Evolutionary conservation across 768 basidiomycete species (phyloP), one percentile per base, ranked within the genome.

Genomic region (Pleurotus salmoneostramineus): DNA sequence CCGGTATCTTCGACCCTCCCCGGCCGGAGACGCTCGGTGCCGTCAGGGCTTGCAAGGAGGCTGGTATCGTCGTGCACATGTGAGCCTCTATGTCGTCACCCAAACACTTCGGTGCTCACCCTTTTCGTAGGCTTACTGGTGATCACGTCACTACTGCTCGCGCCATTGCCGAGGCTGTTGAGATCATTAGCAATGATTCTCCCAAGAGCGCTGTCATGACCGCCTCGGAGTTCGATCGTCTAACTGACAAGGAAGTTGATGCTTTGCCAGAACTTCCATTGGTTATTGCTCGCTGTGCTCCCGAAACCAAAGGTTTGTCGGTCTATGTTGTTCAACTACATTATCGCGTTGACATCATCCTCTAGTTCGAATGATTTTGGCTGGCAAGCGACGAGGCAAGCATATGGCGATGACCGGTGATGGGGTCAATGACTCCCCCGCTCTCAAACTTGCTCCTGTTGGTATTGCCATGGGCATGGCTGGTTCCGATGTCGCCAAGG

Each of bases 341-440:
- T 32, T 3, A 48, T 17, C 40, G 6, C 40, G 48, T 58, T 4
- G 57, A 40, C 31, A 43, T 21, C 36, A 17, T 36, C 11, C 4
- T 43, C 32, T 40, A 70, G 77, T 79, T 4, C 72, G 75, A 17
- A 83, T 81, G 82, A 82, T 84, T 46, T 78, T 83, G 56, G 83
- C 83, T 11, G 77, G 83, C 5, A 82, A 83, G 62, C 74, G 83
- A 34, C 72, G 83, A 35, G 77, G 76, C 52, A 76, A 78, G 48
- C 77, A 76, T 62, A 66, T 80, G 56, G 81, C 80, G 5, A 84
- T 84, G 80, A 81, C 81, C 14, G 81, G 81, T 14, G 79, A 78
- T 56, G 83, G 82, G 50, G 83, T 84, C 56, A 85, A 84, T 66
- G 84, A 85, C 61, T 77, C 79, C 2, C 83, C 83, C 33, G 78